Percentiles rank a stretch among this genome's conserved stretches.
Evolutionary conservation across 2,329 filamentous ascomycete genomes (phyloP).

Genomic region (Calonectria hawksworthii): DNA sequence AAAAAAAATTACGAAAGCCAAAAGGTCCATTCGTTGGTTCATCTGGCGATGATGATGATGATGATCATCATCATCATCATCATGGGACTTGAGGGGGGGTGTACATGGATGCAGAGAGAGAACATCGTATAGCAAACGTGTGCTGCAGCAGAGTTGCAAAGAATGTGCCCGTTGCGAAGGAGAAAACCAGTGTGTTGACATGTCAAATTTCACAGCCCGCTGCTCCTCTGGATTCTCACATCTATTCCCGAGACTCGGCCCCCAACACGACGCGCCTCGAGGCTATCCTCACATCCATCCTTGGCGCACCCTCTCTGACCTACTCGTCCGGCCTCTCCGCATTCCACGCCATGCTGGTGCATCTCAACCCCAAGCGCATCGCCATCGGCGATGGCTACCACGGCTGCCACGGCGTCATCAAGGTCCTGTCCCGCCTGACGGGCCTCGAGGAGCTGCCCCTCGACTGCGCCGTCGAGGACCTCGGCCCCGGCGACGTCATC

Average conservation of each 20-base stretch:
- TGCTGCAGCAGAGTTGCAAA: background rate
- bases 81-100: background rate
- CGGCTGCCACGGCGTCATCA: conserved; percentile 90
- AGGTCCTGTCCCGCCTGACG: conserved; percentile 80
- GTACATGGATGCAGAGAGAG: background rate
- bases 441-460: conserved; percentile 81
- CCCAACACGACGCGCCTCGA: conserved; percentile 91
- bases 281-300: conserved; percentile 80
- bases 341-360: conserved; percentile 89
- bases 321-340: conserved; percentile 90
- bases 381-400: conserved; percentile 92
- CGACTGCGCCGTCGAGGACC: conserved; percentile 73
- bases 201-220: conserved; percentile 55
- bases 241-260: conserved; percentile 86
- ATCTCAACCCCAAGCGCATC: conserved; percentile 84
- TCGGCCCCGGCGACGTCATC: conserved; percentile 85
- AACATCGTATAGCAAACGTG: background rate
- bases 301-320: conserved; percentile 78
- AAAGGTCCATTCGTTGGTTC: background rate
- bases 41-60: too few species aligned
- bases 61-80: background rate
- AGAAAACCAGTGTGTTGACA: conserved; percentile 26
- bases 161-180: background rate
- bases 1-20: background rate
- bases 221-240: conserved; percentile 72